Evolutionary conservation across 106 monocot species (phyloP).

Genomic region (Dactylorhiza incarnata): DNA sequence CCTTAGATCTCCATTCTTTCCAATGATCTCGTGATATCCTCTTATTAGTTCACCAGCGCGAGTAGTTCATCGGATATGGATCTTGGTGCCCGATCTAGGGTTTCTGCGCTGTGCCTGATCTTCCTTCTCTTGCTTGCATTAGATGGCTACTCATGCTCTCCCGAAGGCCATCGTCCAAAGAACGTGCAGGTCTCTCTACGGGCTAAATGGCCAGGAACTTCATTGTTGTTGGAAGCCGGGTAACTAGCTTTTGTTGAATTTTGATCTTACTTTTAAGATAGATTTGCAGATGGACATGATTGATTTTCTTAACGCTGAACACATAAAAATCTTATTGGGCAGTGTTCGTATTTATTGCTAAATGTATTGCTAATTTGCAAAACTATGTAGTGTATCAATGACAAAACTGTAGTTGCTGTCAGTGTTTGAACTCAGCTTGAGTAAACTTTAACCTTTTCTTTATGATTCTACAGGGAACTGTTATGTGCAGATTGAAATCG

Average conservation of each 20-base stretch:
- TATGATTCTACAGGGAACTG: too few species aligned
- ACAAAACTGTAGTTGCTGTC: too few species aligned
- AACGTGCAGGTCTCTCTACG: conserved; percentile 61
- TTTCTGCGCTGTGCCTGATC: conserved; percentile 7
- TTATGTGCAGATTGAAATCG: too few species aligned
- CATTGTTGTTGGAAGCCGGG: conserved; percentile 57
- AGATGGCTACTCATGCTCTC: background rate
- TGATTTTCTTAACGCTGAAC: too few species aligned
- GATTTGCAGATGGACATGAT: background rate
- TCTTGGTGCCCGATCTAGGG: conserved; percentile 9
- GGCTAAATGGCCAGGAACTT: conserved; percentile 58
- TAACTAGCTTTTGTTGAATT: conserved; percentile 10
- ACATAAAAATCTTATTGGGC: too few species aligned
- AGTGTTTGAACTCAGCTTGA: too few species aligned
- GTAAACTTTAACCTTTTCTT: too few species aligned
- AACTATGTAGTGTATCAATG: too few species aligned
- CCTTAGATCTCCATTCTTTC: background rate
- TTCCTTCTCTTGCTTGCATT: conserved; percentile 3
- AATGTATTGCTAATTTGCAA: too few species aligned
- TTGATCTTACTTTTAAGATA: background rate
- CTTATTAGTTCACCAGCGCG: too few species aligned
- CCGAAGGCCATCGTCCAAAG: conserved; percentile 32
- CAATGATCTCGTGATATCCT: background rate
- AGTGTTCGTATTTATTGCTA: too few species aligned
- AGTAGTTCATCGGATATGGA: conserved; percentile 13